phyloP scores from a whole-genome alignment of 148 eudicot species.

The Rhododendron vialii region DNA sequence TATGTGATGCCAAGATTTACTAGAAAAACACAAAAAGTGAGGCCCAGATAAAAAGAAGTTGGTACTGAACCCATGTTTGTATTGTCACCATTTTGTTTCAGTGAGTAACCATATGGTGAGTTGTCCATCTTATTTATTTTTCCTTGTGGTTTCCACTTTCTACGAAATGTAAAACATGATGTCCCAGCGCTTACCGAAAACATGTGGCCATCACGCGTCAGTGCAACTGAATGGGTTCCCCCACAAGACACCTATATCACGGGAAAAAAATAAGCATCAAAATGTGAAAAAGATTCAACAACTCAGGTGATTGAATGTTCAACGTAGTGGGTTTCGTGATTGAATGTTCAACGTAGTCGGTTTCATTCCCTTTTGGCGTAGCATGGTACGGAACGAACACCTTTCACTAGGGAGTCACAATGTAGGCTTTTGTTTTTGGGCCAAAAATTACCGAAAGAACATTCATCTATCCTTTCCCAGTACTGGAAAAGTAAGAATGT shows the following conservation, averaged over 20 bases:
- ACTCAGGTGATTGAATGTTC: background rate
- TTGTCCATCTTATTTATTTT: background rate
- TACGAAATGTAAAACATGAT: background rate
- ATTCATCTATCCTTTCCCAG: background rate
- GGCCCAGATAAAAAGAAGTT: background rate
- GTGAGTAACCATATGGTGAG: background rate
- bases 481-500: background rate
- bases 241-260: conserved; percentile 83
- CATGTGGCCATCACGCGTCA: conserved; percentile 86
- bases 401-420: background rate
- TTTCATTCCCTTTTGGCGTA: background rate
- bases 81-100: background rate
- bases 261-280: background rate
- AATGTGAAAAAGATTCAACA: background rate
- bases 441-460: background rate
- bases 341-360: background rate
- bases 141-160: background rate
- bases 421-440: background rate
- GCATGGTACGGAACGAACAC: background rate
- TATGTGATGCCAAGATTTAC: background rate
- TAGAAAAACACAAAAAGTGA: background rate
- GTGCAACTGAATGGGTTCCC: conserved; percentile 97
- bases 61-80: background rate
- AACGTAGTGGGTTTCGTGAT: background rate
- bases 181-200: conserved; percentile 53